Percentiles rank a stretch among this genome's conserved stretches.
Evolutionary conservation across 345 rosid species (phyloP).

Genomic region (Anastatica hierochuntica): DNA sequence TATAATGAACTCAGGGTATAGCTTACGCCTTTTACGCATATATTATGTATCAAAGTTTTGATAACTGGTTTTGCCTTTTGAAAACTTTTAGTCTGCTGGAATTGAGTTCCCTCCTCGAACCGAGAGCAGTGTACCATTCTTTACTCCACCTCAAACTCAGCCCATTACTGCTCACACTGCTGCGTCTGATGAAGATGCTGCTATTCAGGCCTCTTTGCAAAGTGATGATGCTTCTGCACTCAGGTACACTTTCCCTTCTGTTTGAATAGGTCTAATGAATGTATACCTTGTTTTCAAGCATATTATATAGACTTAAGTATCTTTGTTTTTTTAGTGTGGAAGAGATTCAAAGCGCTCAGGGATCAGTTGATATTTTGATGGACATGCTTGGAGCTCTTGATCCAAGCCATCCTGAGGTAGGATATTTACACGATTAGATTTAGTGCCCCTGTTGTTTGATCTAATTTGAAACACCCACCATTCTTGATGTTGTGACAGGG

Average conservation of each 20-base stretch:
- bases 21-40: not conserved
- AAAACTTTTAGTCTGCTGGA: slow-evolving; percentile 49
- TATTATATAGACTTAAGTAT: not conserved
- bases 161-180: slow-evolving; percentile 35
- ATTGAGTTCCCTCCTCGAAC: slow-evolving; percentile 86
- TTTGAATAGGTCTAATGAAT: not conserved
- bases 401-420: slow-evolving; percentile 57
- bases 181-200: slow-evolving; percentile 69
- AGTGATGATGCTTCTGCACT: slow-evolving; percentile 75
- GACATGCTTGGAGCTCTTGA: slow-evolving; percentile 87
- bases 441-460: slow-evolving; percentile 1
- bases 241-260: slow-evolving; percentile 38
- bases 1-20: slow-evolving; percentile 81
- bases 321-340: slow-evolving; percentile 39
- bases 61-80: not conserved
- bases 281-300: not conserved
- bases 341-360: slow-evolving; percentile 71
- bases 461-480: not conserved
- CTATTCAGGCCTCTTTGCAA: slow-evolving; percentile 73
- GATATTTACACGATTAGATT: not conserved
- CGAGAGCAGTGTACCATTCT: slow-evolving; percentile 61
- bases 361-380: slow-evolving; percentile 55
- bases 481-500: slow-evolving; percentile 38
- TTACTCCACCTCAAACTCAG: slow-evolving; percentile 88
- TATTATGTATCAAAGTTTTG: not conserved